Conservation (phyloP, 164 flowering plant genomes). For the Litsea cubeba region DNA sequence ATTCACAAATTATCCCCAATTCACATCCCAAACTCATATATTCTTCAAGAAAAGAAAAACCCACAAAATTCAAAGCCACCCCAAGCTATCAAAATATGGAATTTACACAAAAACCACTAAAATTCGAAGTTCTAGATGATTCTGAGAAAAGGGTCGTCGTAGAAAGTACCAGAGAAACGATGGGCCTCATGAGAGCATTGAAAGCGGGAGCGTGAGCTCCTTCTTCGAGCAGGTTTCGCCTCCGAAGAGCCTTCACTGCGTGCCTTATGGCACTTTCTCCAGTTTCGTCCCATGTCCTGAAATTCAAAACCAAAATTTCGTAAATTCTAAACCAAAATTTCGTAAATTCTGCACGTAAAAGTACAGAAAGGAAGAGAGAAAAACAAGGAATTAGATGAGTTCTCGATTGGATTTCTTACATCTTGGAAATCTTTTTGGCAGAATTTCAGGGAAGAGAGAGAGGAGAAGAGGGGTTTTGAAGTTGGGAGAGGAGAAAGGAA, state of each 20-base stretch:
- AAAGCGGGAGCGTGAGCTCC: constrained; percentile 86
- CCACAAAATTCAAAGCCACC: neutral
- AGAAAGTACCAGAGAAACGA: constrained; percentile 47
- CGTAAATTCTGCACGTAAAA: neutral
- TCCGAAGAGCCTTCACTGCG: constrained; percentile 70
- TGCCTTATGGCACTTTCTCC: constrained; percentile 61
- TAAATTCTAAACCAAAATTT: neutral
- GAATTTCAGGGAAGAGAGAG: neutral
- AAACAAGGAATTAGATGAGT: neutral
- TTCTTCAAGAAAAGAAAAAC: neutral
- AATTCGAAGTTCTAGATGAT: neutral
- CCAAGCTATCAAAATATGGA: neutral
- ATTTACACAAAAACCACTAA: neutral
- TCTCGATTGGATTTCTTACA: neutral
- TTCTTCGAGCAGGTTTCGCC: constrained; percentile 82
- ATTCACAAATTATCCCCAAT: too few relatives aligned
- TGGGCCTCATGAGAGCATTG: constrained; percentile 55
- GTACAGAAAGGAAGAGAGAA: neutral
- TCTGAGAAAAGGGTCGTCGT: neutral
- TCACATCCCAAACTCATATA: too few relatives aligned
- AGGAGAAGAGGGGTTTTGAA: neutral
- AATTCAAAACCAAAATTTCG: neutral
- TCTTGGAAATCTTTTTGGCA: neutral
- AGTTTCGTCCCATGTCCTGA: constrained; percentile 53
- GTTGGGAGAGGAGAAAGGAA: neutral